Conservation (phyloP, 2,329 filamentous ascomycete genomes). For the Scedosporium dehoogii region DNA sequence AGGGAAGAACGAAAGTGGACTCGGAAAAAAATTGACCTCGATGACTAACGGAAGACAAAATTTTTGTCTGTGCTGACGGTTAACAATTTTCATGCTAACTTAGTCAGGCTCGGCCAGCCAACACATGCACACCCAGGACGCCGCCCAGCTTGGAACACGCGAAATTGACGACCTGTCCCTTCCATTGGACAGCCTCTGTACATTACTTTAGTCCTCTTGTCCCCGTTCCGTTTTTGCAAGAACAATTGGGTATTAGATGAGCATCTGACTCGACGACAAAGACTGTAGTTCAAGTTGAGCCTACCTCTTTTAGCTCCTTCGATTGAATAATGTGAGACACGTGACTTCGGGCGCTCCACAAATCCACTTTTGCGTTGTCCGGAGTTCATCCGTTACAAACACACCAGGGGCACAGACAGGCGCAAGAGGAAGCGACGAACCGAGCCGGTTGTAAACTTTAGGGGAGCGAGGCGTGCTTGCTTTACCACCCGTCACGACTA, state of each 20-base stretch:
- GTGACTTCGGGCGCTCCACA: neutral
- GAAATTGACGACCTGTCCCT: neutral
- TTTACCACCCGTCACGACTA: conserved; percentile 7
- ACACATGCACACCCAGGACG: neutral
- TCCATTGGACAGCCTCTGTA: neutral
- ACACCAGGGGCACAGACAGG: neutral
- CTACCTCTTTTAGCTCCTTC: neutral
- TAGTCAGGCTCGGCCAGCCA: neutral
- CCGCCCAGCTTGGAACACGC: neutral
- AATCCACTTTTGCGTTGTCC: neutral
- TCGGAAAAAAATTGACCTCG: neutral
- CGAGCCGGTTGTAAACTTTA: conserved; percentile 3
- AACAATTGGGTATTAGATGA: no score
- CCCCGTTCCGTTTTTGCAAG: neutral
- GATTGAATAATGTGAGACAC: neutral
- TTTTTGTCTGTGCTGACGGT: neutral
- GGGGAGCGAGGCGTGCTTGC: conserved; percentile 7
- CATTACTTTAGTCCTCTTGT: no score
- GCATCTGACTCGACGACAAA: no score
- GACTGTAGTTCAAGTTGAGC: neutral
- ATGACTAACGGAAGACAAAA: neutral
- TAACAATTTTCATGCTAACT: neutral
- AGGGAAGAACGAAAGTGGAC: neutral
- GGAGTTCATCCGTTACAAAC: neutral
- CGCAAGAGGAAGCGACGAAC: neutral